Conservation (phyloP, 805 yeast species). For the Starmerella apicola region DNA sequence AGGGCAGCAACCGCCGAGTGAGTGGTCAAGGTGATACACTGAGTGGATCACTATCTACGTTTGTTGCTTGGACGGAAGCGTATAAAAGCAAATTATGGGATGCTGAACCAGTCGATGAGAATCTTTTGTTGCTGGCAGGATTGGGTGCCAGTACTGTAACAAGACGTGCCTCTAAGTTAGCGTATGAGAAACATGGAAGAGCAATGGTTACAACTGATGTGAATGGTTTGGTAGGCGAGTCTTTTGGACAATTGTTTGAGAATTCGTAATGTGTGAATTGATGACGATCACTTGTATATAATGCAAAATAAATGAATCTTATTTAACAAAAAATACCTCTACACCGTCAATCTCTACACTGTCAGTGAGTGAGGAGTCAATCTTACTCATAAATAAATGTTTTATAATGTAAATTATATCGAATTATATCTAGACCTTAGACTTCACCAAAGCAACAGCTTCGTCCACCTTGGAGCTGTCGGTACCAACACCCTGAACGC, state of each 20-base stretch:
- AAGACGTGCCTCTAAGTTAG: conserved; percentile 49
- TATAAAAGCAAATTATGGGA: conserved; percentile 52
- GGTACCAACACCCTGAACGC: conserved; percentile 94
- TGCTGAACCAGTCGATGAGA: conserved; percentile 25
- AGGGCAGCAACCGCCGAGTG: conserved; percentile 68
- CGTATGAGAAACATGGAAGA: conserved; percentile 54
- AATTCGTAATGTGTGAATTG: too few relatives aligned
- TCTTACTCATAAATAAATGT: too few relatives aligned
- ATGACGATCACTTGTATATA: too few relatives aligned
- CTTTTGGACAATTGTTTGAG: conserved; percentile 35
- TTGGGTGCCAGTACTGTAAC: conserved; percentile 63
- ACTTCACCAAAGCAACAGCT: conserved; percentile 62
- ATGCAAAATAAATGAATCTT: too few relatives aligned
- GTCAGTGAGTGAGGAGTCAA: too few relatives aligned
- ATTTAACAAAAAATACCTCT: too few relatives aligned
- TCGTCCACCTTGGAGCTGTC: conserved; percentile 53
- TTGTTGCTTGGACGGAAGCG: conserved; percentile 66
- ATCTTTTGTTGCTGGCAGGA: conserved; percentile 39
- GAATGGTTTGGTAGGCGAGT: conserved; percentile 52
- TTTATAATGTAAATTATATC: too few relatives aligned
- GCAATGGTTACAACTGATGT: conserved; percentile 79
- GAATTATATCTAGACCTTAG: too few relatives aligned
- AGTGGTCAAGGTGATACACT: conserved; percentile 97
- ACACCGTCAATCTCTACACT: too few relatives aligned
- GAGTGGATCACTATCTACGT: conserved; percentile 72